These are phyloP conservation scores for Lomentospora prolificans DNA, from an alignment of 2,329 filamentous ascomycete species.

Conservation along the genomic window DNA sequence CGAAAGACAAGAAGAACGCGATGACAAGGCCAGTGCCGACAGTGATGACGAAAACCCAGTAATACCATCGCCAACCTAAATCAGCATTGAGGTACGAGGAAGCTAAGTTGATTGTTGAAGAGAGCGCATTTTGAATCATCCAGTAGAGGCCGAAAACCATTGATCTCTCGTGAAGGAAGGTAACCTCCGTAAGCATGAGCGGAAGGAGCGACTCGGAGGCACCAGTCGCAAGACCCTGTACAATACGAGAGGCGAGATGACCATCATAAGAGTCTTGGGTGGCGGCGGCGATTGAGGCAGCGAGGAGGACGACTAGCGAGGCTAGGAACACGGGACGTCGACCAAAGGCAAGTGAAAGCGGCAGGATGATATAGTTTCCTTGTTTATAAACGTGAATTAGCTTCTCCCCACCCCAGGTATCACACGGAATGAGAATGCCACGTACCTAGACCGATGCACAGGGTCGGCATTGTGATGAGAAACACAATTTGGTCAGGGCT, in stretches of 20 bases:
- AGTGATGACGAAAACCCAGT: slow-evolving; percentile 27
- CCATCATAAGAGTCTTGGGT: slow-evolving; percentile 21
- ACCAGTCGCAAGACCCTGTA: slow-evolving; percentile 26
- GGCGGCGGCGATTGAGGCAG: slow-evolving; percentile 23
- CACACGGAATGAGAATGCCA: too few relatives aligned
- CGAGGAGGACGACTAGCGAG: slow-evolving; percentile 20
- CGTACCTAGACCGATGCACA: too few relatives aligned
- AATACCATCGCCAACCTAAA: slow-evolving; percentile 30
- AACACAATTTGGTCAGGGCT: too few relatives aligned
- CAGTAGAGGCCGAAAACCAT: slow-evolving; percentile 27
- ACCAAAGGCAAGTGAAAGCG: slow-evolving; percentile 26
- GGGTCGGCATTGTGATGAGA: too few relatives aligned
- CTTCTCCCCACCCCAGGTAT: too few relatives aligned
- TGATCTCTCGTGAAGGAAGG: slow-evolving; percentile 28
- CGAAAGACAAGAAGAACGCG: slow-evolving; percentile 26
- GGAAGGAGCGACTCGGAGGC: slow-evolving; percentile 29
- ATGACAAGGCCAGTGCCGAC: slow-evolving; percentile 24
- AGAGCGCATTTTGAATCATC: slow-evolving; percentile 27
- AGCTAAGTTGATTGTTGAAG: slow-evolving; percentile 24
- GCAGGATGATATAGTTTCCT: slow-evolving; percentile 26
- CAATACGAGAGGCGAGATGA: slow-evolving; percentile 25
- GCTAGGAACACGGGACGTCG: slow-evolving; percentile 24
- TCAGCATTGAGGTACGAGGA: slow-evolving; percentile 24
- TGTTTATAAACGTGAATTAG: too few relatives aligned
- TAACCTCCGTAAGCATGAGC: slow-evolving; percentile 26